Conservation (phyloP, 2,329 filamentous ascomycete species). For the Pestalotiopsis sp. region DNA sequence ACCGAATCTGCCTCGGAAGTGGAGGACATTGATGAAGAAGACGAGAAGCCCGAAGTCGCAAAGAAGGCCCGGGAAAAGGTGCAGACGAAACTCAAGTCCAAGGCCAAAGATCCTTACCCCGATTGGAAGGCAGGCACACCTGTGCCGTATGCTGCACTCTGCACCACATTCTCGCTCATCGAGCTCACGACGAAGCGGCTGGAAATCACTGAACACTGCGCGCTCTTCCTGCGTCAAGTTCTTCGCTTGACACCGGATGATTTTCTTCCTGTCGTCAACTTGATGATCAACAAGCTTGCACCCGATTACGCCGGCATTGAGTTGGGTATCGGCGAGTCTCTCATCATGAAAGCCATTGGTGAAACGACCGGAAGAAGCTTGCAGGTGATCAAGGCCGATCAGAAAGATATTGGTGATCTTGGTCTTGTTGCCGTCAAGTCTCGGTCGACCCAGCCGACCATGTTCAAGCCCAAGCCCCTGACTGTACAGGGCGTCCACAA, state of each 20-base stretch:
- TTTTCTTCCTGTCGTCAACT: conserved; percentile 81
- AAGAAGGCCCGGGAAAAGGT: conserved; percentile 80
- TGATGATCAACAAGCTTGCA: conserved; percentile 98
- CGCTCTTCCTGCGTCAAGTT: conserved; percentile 91
- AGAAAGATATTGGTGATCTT: conserved; percentile 94
- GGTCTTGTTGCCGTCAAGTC: conserved; percentile 95
- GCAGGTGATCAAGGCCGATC: conserved; percentile 89
- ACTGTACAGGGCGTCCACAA: conserved; percentile 87
- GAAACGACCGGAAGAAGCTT: conserved; percentile 89
- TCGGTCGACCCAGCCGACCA: conserved; percentile 90
- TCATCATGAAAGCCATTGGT: conserved; percentile 98
- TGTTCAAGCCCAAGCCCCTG: conserved; percentile 95
- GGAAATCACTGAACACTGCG: conserved; percentile 85
- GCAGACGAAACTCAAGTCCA: conserved; percentile 72
- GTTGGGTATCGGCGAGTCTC: conserved; percentile 94
- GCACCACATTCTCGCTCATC: conserved; percentile 90
- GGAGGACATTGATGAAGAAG: conserved; percentile 52
- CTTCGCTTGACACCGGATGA: conserved; percentile 86
- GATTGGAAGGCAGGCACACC: conserved; percentile 91
- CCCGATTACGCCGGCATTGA: conserved; percentile 97
- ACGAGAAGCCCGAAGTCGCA: conserved; percentile 69
- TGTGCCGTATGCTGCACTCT: conserved; percentile 92
- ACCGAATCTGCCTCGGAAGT: conserved; percentile 52
- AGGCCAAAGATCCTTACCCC: conserved; percentile 80
- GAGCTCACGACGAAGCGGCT: conserved; percentile 94